Conservation (phyloP, 768 basidiomycete species). For the Auriscalpium vulgare region DNA sequence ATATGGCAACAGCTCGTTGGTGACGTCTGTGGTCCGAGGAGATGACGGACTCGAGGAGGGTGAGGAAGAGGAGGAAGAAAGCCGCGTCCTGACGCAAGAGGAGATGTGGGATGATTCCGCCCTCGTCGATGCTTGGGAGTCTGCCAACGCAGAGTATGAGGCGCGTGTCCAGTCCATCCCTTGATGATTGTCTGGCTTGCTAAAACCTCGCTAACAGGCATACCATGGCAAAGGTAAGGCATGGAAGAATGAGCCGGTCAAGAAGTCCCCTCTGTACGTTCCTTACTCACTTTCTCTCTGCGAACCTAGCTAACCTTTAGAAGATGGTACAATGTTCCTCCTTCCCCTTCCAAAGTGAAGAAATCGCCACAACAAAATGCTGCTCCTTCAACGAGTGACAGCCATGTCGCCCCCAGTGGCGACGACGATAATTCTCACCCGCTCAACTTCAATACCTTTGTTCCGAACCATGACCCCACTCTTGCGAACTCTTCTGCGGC, state of each 20-base stretch:
- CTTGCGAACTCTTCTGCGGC: constrained; percentile 25
- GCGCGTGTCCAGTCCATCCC: constrained; percentile 22
- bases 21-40: background rate
- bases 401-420: constrained; percentile 1
- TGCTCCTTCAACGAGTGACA: background rate
- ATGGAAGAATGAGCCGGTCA: constrained; percentile 65
- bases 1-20: constrained; percentile 24
- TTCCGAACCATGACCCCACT: constrained; percentile 62
- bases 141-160: constrained; percentile 76
- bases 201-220: constrained; percentile 28
- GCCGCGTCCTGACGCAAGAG: constrained; percentile 56
- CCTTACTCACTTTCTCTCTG: constrained; percentile 1
- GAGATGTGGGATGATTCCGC: constrained; percentile 88
- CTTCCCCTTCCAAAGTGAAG: constrained; percentile 15
- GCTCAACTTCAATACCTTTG: constrained; percentile 61
- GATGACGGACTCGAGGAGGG: constrained; percentile 24
- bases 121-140: constrained; percentile 77
- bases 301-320: background rate
- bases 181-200: background rate
- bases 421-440: constrained; percentile 48
- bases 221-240: constrained; percentile 60
- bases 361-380: constrained; percentile 5
- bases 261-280: constrained; percentile 68
- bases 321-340: constrained; percentile 77
- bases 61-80: constrained; percentile 41